Base-by-base conservation (phyloP, 2,329 filamentous ascomycete genomes). In the Xylaria sp. region DNA sequence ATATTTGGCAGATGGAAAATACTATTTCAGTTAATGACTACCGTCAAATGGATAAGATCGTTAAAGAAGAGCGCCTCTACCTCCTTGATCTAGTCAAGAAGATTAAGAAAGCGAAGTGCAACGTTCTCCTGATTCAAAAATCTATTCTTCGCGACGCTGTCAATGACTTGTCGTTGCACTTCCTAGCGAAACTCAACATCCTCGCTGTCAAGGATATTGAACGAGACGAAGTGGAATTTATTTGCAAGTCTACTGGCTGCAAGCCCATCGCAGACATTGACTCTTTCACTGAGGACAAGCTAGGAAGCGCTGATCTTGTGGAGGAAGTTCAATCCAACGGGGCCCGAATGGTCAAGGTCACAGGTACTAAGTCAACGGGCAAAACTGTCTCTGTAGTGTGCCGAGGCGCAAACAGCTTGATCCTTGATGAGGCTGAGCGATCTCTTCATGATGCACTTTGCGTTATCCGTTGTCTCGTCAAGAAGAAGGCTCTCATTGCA, bases 101-200 rank as follows among this genome's bases (percentile, higher is more conserved):
- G 86, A 99, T 99, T 79, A 97, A 98, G 83, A 99, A 98, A 85
- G 93, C 95, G 70, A 99, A 98, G 84, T 99, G 95, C 82, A 99
- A 99, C 73, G 95, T 99, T 43, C 88, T 98, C 44, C 84, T 99
- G 69, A 98, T 99, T 71, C 95, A 99, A 76, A 99, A 99, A 81
- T 98, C 94, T 13, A 99, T 99, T 71, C 87, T 99, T 61, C 89
- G 95, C 71, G 95, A 99, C 73, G 95, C 95, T 35, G 93, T 99
- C 77, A 99, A 99, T 81, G 95, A 99, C 72, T 85, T 99, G 60
- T 96, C 92, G 65, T 86, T 99, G 67, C 95, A 99, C 81, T 99
- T 99, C 85, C 85, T 99, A 67, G 92, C 95, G 72, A 97, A 97
- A 78, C 89, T 98, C 66, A 94, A 94, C 79, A 99, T 99, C 70